Evolutionary conservation across 2,329 filamentous ascomycete genomes (phyloP).

Genomic region (Aspergillus tamarii): DNA sequence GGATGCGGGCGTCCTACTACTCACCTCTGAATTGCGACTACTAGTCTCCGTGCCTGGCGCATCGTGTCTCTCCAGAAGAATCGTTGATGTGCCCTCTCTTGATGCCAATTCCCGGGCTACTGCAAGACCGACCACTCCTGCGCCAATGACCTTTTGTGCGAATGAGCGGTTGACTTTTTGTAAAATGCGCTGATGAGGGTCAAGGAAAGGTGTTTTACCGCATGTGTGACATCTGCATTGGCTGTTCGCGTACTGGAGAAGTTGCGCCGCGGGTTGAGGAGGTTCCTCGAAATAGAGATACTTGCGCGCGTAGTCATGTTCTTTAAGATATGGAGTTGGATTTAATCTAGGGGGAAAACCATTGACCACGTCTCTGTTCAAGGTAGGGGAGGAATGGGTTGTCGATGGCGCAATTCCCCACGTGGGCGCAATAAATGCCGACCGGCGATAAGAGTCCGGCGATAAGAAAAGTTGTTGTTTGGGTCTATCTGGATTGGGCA

Average conservation of each 20-base stretch:
- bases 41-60: slow-evolving; percentile 82
- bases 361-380: neutral
- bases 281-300: slow-evolving; percentile 16
- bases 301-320: slow-evolving; percentile 22
- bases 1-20: neutral
- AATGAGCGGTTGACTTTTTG: slow-evolving; percentile 2
- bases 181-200: neutral
- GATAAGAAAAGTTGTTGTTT: neutral
- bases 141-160: slow-evolving; percentile 61
- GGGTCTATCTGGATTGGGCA: neutral
- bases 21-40: slow-evolving; percentile 82
- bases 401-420: neutral
- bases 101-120: slow-evolving; percentile 72
- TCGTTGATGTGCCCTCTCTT: slow-evolving; percentile 63
- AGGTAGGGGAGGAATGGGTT: neutral
- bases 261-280: slow-evolving; percentile 24
- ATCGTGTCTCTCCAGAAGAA: slow-evolving; percentile 79
- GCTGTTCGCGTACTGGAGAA: slow-evolving; percentile 49
- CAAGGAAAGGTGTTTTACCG: slow-evolving; percentile 38
- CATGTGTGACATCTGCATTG: slow-evolving; percentile 65
- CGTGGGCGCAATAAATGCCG: neutral
- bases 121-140: slow-evolving; percentile 77
- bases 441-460: neutral
- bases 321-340: neutral
- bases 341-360: neutral